Evolutionary conservation across 2,329 filamentous ascomycete genomes (phyloP), one percentile per base, ranked within the genome.

Genomic region (Neonectria ditissima): DNA sequence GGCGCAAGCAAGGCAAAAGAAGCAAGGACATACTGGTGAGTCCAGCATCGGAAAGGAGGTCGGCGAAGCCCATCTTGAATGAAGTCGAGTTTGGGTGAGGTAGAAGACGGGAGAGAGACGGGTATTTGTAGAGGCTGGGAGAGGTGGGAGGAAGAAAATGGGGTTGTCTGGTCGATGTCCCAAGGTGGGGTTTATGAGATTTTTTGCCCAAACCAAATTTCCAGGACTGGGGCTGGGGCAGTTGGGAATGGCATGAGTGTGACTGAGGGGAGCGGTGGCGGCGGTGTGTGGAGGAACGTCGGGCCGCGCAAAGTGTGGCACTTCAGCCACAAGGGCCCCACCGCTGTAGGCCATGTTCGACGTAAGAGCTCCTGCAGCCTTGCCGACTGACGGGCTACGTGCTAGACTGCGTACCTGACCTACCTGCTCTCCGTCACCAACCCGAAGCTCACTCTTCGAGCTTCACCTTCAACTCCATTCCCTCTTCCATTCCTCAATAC

Each of bases 61-160:
- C 89, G 80, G 85, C 82, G 86, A 91, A 91, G 80, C 89, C 89
- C 89, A 92, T 92, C 75, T 77, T 87, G 77, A 74, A 74, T 68
- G 72, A 69, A 74, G 66, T 64, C 68, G 68, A 74, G 59, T 67
- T 66, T 52, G 57, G 57, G 68, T 62, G 63, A 68, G 66, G 61
- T 72, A 58, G 62, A 67, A 70, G 55, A 67, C 52, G 65, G 59
- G 63, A 71, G 62, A 44, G 64, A 55, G 68, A 63, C 62, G 63
- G 71, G 69, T 73, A 69, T 72, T 70, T 74, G 68, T 73, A 72
- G 69, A 75, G 62, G 71, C 67, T 74, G 70, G 65, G 70, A 67
- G 69, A 70, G 70, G 69, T 70, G 61, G 65, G 58, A 69, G 65
- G 72, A 71, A 73, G 74, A 76, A 73, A 75, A 71, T 70, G 69